Base-by-base conservation (phyloP, 2,329 filamentous ascomycete genomes). In the Sarocladiaceae sp. region DNA sequence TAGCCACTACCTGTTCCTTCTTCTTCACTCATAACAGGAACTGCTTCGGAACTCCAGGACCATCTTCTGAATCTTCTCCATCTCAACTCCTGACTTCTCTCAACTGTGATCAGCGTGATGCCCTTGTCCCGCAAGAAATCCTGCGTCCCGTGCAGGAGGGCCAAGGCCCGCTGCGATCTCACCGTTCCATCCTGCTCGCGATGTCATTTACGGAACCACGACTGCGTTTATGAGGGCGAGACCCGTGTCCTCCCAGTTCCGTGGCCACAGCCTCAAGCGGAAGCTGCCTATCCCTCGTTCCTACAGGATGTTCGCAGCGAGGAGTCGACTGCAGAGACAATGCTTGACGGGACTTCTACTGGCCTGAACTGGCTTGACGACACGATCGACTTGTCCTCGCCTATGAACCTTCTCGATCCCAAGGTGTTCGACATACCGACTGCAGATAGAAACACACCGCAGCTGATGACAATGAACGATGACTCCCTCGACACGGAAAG, bases 51-150 rank as follows among this genome's bases (percentile, higher is more conserved):
- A 29, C 26, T 29, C 26, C n/a, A n/a, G n/a, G n/a, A n/a, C n/a
- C n/a, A n/a, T n/a, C n/a, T n/a, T n/a, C n/a, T n/a, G n/a, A n/a
- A n/a, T n/a, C n/a, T 29, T 33, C 31, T 26, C 35, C 35, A 27
- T 40, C 20, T 40, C 20, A 27, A 10, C 35, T 40, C 23, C 35
- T 6, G 5, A 24, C 35, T 24, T 4, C 20, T 24, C 10, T 35
- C 33, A 9, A 20, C 13, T 13, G 9, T 19, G 4, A 6, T 15
- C 11, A 19, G 10, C 10, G 18, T 15, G 2, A 52, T 52, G 49
- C 50, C 49, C 2, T 23, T 52, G 15, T 48, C 49, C 7, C 42
- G 50, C 9, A 48, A 50, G 20, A 52, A 48, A 31, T 46, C 50
- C n/a, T 52, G 50, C 20, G 33, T 32, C n/a, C 45, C 35, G 11